These are phyloP conservation scores for Mortierella claussenii DNA, from an alignment of 192 early-diverging fungal species.

Conservation along the genomic window DNA sequence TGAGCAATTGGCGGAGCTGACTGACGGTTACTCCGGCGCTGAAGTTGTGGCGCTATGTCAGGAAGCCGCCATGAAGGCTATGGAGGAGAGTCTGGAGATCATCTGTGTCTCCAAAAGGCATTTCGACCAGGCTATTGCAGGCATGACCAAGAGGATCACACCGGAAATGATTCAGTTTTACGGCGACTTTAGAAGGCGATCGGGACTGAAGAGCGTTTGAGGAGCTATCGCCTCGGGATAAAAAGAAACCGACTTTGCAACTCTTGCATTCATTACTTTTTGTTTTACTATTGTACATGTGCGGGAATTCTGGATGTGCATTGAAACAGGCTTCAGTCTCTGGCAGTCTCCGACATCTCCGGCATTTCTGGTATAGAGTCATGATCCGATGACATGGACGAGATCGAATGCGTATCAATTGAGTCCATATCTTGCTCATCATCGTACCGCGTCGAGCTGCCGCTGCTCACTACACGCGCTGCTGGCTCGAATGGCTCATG, in stretches of 20 bases:
- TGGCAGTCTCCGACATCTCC: conserved; percentile 7
- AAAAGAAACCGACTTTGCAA: no score
- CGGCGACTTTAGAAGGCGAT: conserved; percentile 69
- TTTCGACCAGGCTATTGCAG: conserved; percentile 70
- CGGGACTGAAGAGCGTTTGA: conserved; percentile 62
- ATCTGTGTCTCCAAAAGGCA: conserved; percentile 62
- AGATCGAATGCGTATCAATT: conserved; percentile 29
- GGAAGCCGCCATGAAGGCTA: conserved; percentile 91
- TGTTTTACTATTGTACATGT: neutral
- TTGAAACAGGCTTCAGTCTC: no score
- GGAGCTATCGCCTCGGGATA: neutral
- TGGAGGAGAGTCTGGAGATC: conserved; percentile 81
- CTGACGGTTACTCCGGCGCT: conserved; percentile 94
- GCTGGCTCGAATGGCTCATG: neutral
- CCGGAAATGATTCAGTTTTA: conserved; percentile 94
- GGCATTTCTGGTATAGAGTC: conserved; percentile 43
- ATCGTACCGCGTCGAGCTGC: conserved; percentile 31
- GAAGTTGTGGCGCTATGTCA: conserved; percentile 94
- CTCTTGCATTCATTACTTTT: neutral
- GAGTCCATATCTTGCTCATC: conserved; percentile 51
- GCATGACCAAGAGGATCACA: conserved; percentile 82
- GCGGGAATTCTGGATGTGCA: no score
- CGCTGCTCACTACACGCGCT: conserved; percentile 1
- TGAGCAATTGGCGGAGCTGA: conserved; percentile 73
- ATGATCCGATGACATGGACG: conserved; percentile 41